A percentile compares a stretch with the other conserved stretches of the same genome.
Conservation (phyloP, 768 basidiomycete genomes). For the Russula compacta region DNA sequence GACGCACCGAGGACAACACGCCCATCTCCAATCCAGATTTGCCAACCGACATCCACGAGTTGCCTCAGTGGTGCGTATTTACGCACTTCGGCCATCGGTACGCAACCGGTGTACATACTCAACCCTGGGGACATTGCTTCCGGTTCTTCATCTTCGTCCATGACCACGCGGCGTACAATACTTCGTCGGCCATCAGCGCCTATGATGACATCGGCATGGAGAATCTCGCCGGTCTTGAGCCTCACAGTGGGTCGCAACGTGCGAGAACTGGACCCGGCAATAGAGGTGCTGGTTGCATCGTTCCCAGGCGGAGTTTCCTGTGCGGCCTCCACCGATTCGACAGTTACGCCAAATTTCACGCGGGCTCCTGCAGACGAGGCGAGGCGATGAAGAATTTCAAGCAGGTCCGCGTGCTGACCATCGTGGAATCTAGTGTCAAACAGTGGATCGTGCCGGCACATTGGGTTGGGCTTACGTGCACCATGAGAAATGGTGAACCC, state of each 20-base stretch:
- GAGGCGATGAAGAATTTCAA: constrained; percentile 11
- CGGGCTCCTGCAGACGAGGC: constrained; percentile 16
- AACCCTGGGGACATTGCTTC: constrained; percentile 20
- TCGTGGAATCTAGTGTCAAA: constrained; percentile 2
- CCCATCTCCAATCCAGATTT: constrained; percentile 4
- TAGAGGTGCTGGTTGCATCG: not conserved
- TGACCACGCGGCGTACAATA: constrained; percentile 20
- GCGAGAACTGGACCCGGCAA: not conserved
- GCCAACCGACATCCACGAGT: constrained; percentile 16
- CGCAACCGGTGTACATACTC: constrained; percentile 20
- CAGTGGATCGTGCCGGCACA: not conserved
- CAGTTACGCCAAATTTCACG: constrained; percentile 9
- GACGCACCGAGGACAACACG: constrained; percentile 1
- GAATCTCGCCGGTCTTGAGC: constrained; percentile 21
- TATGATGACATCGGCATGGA: constrained; percentile 24
- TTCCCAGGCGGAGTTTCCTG: not conserved
- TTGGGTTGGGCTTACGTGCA: constrained; percentile 12
- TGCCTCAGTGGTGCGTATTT: constrained; percentile 5
- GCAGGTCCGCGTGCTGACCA: constrained; percentile 16
- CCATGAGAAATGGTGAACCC: constrained; percentile 14
- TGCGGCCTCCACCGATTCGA: constrained; percentile 13
- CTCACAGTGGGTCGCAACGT: constrained; percentile 18
- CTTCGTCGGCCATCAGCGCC: constrained; percentile 24
- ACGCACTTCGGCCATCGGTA: constrained; percentile 13
- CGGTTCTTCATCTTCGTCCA: constrained; percentile 27